Base-by-base conservation (phyloP, 495 filamentous ascomycete genomes). In the Aspergillus ellipticus region DNA sequence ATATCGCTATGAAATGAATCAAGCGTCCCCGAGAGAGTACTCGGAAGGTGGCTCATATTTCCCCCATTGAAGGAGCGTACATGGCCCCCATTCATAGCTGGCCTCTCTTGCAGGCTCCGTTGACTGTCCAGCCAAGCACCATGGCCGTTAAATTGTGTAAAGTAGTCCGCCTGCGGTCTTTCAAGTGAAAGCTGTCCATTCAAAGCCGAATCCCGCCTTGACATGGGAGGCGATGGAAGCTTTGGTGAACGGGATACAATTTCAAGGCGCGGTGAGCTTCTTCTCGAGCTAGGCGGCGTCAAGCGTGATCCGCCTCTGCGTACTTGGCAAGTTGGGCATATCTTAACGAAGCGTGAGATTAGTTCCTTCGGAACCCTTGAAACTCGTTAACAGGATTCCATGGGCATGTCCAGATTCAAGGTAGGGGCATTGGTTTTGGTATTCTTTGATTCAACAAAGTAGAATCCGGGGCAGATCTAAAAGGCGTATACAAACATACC, bases 291-390 rank as follows among this genome's bases (percentile, higher is more conserved):
- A 33, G 76, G 74, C 10, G 76, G 76, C 22, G 74, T 76, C 39
- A 77, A 57, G 7, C 73, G 74, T 35, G 74, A 68, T n/a, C 71
- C 73, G 17, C 74, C 72, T 24, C 76, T 72, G 15, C 76, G 76
- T 13, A 75, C 70, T 54, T 77, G 74, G 49, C 76, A 79, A 6
- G 76, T 82, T 37, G 80, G 80, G 26, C 80, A 82, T 35, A 79
- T 79, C 52, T 79, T 79, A 29, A 82, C 80, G 52, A 82, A 82
- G 16, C 80, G 79, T 16, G 80, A 79, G 58, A 82, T 82, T 16
- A 82, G 68, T 57, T 82, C 80, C 57, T 82, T 82, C 3, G 80
- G 80, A 5, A 82, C 80, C 80, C 80, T 82, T 56, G 41, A 33
- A n/a, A 15, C 19, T 3, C 16, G 13, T 48, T 24, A 17, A 29